phyloP scores from a whole-genome alignment of 768 basidiomycete species.

The Suillus subaureus region DNA sequence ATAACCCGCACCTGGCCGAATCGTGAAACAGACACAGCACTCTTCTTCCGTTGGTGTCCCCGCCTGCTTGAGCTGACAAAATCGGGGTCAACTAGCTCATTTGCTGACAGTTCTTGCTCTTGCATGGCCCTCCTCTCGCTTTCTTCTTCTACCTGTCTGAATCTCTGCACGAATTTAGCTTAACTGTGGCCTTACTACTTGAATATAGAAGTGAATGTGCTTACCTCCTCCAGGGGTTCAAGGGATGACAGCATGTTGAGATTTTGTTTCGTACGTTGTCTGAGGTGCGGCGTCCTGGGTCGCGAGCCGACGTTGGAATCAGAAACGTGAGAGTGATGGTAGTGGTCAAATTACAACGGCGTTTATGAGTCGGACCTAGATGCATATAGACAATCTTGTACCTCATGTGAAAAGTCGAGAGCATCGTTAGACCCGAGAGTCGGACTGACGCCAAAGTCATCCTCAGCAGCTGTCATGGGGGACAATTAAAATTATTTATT shows the following conservation, averaged over 20 bases:
- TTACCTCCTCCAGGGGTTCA: conserved; percentile 33
- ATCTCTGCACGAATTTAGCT: conserved; percentile 43
- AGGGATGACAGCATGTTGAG: conserved; percentile 25
- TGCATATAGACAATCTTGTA: not conserved
- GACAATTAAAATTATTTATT: not conserved
- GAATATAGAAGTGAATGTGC: conserved; percentile 13
- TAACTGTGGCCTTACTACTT: conserved; percentile 2
- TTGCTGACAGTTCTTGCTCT: conserved; percentile 25
- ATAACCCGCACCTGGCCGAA: conserved; percentile 55
- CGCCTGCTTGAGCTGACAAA: conserved; percentile 28
- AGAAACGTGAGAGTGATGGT: conserved; percentile 9
- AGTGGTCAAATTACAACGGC: not conserved
- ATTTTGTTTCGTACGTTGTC: not conserved
- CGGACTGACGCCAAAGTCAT: not conserved
- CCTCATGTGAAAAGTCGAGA: not conserved
- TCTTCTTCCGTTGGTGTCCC: conserved; percentile 43
- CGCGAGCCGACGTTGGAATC: not conserved
- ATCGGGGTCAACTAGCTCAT: conserved; percentile 24
- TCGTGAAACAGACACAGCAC: conserved; percentile 55
- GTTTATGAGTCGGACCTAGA: not conserved
- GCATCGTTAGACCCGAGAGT: not conserved
- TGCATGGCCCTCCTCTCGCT: conserved; percentile 51
- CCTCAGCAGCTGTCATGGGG: not conserved
- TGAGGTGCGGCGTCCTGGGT: not conserved
- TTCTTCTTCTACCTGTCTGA: conserved; percentile 58